These are phyloP conservation scores for Rhododendron mucronatum DNA, from an alignment of 148 eudicot species.

Conservation along the genomic window DNA sequence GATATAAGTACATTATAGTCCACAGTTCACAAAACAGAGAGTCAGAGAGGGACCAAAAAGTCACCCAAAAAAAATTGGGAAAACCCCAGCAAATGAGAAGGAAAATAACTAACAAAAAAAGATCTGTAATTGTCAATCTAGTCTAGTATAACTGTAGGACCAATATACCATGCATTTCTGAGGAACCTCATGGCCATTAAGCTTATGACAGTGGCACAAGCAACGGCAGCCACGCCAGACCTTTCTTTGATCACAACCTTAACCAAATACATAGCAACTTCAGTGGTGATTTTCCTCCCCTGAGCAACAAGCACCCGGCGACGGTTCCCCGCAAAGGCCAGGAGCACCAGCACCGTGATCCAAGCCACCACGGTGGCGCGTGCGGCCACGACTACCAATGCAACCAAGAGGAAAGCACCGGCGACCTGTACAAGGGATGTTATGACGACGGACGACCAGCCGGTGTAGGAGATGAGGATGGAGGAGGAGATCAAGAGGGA, in stretches of 20 bases:
- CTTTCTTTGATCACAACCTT: conserved; percentile 46
- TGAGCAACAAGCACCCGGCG: conserved; percentile 51
- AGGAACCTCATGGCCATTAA: conserved; percentile 35
- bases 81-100: not conserved
- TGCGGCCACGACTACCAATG: conserved; percentile 33
- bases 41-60: not conserved
- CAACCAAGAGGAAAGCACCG: conserved; percentile 7
- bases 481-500: conserved; percentile 8
- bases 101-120: not conserved
- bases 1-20: not conserved
- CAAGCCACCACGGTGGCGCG: conserved; percentile 59
- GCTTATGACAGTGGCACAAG: conserved; percentile 43
- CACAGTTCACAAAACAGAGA: not conserved
- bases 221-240: conserved; percentile 27
- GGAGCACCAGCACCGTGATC: conserved; percentile 64
- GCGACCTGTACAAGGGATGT: not conserved
- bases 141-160: not conserved
- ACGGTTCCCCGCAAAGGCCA: conserved; percentile 67
- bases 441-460: not conserved
- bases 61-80: not conserved
- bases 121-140: not conserved
- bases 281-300: conserved; percentile 60
- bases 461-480: conserved; percentile 2
- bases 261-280: conserved; percentile 38
- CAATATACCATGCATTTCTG: not conserved